Percentiles rank a stretch among this genome's conserved stretches.
phyloP scores from a whole-genome alignment of 345 rosid species.

The Streptanthus diversifolius region DNA sequence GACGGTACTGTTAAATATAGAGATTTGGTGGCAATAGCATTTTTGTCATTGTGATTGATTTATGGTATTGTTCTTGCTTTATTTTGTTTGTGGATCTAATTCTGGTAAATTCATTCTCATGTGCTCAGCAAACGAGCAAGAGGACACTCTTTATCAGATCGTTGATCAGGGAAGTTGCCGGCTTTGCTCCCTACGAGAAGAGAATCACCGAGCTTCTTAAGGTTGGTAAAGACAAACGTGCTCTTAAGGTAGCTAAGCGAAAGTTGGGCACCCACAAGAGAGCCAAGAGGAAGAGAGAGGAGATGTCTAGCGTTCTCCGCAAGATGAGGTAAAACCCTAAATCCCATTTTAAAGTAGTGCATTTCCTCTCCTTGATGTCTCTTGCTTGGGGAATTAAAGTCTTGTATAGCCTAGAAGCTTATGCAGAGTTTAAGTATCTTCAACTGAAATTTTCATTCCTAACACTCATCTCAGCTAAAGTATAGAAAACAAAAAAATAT shows the following conservation, averaged over 20 bases:
- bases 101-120: background rate
- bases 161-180: slow-evolving; percentile 35
- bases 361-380: background rate
- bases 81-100: background rate
- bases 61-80: background rate
- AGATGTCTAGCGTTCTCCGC: slow-evolving; percentile 41
- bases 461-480: background rate
- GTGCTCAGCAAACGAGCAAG: slow-evolving; percentile 33
- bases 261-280: slow-evolving; percentile 44
- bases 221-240: slow-evolving; percentile 40
- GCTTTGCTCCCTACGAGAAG: slow-evolving; percentile 37
- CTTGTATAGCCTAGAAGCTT: background rate
- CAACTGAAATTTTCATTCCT: background rate
- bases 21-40: background rate
- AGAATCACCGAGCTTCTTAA: slow-evolving; percentile 38
- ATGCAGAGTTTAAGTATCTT: background rate
- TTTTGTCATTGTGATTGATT: background rate
- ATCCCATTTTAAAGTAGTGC: background rate
- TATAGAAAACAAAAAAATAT: background rate
- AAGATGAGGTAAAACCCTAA: slow-evolving; percentile 23
- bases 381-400: background rate
- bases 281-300: slow-evolving; percentile 44
- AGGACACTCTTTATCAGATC: slow-evolving; percentile 30
- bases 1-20: background rate
- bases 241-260: slow-evolving; percentile 39